Evolutionary conservation across 768 basidiomycete genomes (phyloP).

Genomic region (Pisolithus albus): DNA sequence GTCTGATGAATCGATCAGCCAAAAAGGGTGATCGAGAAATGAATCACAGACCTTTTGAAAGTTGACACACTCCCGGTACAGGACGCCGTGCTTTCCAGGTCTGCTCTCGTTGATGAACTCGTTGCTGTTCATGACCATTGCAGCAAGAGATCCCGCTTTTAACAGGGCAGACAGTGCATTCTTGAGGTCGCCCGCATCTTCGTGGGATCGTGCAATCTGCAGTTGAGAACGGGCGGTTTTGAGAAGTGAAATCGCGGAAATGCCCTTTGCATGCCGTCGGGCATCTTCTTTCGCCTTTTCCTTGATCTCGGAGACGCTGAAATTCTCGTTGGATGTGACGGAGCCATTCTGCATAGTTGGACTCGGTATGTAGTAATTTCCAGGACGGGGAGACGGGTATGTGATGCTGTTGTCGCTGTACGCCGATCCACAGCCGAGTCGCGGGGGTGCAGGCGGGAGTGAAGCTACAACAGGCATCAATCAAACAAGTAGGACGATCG

Average conservation of each 20-base stretch:
- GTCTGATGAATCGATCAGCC: slow-evolving; percentile 23
- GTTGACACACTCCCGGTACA: slow-evolving; percentile 57
- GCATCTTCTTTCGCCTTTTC: slow-evolving; percentile 42
- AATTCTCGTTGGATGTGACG: slow-evolving; percentile 16
- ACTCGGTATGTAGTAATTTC: slow-evolving; percentile 9
- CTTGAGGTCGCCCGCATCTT: slow-evolving; percentile 53
- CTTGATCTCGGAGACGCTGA: slow-evolving; percentile 43
- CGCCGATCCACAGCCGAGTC: slow-evolving; percentile 25
- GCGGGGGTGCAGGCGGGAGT: slow-evolving; percentile 32
- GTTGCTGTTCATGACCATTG: slow-evolving; percentile 51
- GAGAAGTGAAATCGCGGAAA: slow-evolving; percentile 55
- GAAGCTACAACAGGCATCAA: slow-evolving; percentile 39
- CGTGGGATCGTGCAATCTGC: slow-evolving; percentile 42
- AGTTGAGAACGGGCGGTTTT: slow-evolving; percentile 55
- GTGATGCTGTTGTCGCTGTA: slow-evolving; percentile 16
- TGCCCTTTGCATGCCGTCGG: slow-evolving; percentile 47
- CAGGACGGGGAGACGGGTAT: slow-evolving; percentile 9
- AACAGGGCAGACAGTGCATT: slow-evolving; percentile 54
- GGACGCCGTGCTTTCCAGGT: slow-evolving; percentile 43
- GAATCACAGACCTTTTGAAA: slow-evolving; percentile 53
- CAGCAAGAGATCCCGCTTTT: slow-evolving; percentile 52
- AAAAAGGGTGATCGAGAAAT: slow-evolving; percentile 2
- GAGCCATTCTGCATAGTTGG: slow-evolving; percentile 38
- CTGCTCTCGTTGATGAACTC: slow-evolving; percentile 49
- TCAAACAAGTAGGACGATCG: slow-evolving; percentile 1